phyloP scores from a whole-genome alignment of 257 asterid species.

The Anisodus acutangulus region DNA sequence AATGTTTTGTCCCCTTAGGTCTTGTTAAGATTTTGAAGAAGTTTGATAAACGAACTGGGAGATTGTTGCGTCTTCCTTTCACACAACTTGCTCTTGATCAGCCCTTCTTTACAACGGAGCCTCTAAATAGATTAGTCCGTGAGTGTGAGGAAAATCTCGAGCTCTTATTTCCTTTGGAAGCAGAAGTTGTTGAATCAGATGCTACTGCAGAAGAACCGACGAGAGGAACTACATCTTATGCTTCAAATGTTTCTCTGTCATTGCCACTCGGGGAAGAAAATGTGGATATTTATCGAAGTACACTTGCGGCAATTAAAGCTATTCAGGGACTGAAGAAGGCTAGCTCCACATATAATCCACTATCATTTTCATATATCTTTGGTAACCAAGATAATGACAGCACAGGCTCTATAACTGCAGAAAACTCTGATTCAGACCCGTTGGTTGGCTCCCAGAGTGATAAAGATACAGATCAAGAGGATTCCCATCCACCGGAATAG shows the following conservation, averaged over 20 bases:
- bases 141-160: conserved; percentile 91
- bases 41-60: conserved; percentile 90
- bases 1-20: conserved; percentile 46
- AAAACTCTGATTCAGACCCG: conserved; percentile 59
- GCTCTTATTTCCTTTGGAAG: conserved; percentile 68
- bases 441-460: conserved; percentile 38
- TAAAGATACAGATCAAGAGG: conserved; percentile 49
- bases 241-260: conserved; percentile 38
- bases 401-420: conserved; percentile 63
- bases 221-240: conserved; percentile 33
- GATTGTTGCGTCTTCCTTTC: conserved; percentile 67
- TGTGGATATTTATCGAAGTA: conserved; percentile 64
- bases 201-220: conserved; percentile 36
- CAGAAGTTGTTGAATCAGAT: conserved; percentile 72
- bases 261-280: conserved; percentile 60
- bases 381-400: conserved; percentile 54
- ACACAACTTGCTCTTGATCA: conserved; percentile 76
- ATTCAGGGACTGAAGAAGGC: conserved; percentile 67
- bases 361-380: conserved; percentile 66
- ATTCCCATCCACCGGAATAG: conserved; percentile 41
- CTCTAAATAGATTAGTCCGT: conserved; percentile 64
- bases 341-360: conserved; percentile 74
- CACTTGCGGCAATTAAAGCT: conserved; percentile 72
- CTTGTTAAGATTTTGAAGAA: conserved; percentile 90
- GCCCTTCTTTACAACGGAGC: conserved; percentile 86